Evolutionary conservation across 2,329 filamentous ascomycete species (phyloP).

Genomic region (Ophiostoma piceae): DNA sequence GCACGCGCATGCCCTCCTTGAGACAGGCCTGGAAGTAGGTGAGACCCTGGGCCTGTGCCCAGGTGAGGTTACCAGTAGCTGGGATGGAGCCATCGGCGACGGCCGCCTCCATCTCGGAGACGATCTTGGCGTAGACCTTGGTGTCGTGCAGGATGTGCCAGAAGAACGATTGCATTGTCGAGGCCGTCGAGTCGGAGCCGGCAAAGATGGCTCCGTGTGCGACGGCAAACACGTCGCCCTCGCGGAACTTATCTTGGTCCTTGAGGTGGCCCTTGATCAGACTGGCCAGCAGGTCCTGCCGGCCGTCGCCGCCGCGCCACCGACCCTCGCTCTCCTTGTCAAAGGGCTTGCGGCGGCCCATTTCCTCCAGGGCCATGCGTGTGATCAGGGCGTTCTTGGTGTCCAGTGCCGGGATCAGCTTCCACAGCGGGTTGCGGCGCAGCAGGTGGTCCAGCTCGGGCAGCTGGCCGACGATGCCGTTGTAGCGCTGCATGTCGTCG

Average conservation of each 20-base stretch:
- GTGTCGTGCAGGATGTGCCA: constrained; percentile 45
- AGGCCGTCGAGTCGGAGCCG: constrained; percentile 57
- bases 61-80: constrained; percentile 42
- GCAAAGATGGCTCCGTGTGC: constrained; percentile 55
- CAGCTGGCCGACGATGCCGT: constrained; percentile 48
- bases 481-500: constrained; percentile 49
- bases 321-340: constrained; percentile 42
- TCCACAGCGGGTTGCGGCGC: constrained; percentile 46
- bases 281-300: constrained; percentile 48
- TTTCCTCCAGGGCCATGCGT: constrained; percentile 48
- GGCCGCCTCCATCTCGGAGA: constrained; percentile 43
- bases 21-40: constrained; percentile 54
- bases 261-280: constrained; percentile 50
- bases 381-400: constrained; percentile 46
- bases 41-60: constrained; percentile 45
- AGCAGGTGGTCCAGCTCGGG: constrained; percentile 46
- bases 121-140: constrained; percentile 38
- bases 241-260: constrained; percentile 43
- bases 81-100: constrained; percentile 36
- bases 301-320: constrained; percentile 39
- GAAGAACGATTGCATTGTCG: constrained; percentile 54
- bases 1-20: constrained; percentile 52
- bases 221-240: constrained; percentile 53
- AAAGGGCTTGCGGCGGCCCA: constrained; percentile 44
- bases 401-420: constrained; percentile 40